A percentile compares a stretch with the other conserved stretches of the same genome.
These are phyloP conservation scores for Sicyos baderoa DNA, from an alignment of 306 rosid species.

Conservation along the genomic window DNA sequence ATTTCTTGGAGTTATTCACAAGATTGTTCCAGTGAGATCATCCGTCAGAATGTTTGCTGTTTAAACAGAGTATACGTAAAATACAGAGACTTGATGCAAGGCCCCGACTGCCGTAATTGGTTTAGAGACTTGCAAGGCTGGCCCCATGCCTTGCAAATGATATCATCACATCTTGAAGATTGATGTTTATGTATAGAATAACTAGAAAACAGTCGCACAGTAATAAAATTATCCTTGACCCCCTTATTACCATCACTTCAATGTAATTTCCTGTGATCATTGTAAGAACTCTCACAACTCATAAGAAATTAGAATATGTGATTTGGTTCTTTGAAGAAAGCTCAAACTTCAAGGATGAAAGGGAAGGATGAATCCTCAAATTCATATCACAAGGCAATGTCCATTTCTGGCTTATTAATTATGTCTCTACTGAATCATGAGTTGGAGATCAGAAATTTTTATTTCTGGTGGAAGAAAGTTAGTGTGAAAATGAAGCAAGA, in stretches of 20 bases:
- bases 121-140: slow-evolving; percentile 6
- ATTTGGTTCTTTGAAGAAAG: background rate
- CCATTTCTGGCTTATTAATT: background rate
- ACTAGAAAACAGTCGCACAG: background rate
- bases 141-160: slow-evolving; percentile 6
- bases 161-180: slow-evolving; percentile 7
- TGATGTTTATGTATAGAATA: slow-evolving; percentile 2
- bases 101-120: background rate
- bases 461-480: background rate
- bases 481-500: background rate
- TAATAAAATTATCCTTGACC: background rate
- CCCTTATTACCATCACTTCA: background rate
- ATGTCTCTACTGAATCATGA: background rate
- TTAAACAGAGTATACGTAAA: slow-evolving; percentile 1
- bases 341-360: slow-evolving; percentile 4
- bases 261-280: background rate
- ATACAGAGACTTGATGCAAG: background rate
- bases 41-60: slow-evolving; percentile 10
- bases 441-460: background rate
- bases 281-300: background rate
- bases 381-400: background rate
- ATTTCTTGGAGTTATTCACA: background rate
- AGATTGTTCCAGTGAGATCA: slow-evolving; percentile 7
- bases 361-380: background rate
- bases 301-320: background rate